phyloP scores from a whole-genome alignment of 1,284 basidiomycete species.

The Sporisorium scitamineum region DNA sequence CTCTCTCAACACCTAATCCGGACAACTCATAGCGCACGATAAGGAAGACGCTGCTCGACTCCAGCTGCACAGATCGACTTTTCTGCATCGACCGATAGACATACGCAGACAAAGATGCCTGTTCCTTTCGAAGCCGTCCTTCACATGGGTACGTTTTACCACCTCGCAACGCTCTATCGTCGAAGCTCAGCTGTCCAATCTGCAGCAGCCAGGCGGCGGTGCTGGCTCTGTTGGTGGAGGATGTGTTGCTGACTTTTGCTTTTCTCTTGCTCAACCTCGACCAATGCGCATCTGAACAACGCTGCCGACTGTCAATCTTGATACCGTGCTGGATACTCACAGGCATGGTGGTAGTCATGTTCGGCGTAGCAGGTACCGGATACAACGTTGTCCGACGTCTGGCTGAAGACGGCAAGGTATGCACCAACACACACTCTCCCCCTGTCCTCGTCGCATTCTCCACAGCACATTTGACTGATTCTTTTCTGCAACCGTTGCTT shows the following conservation, averaged over 20 bases:
- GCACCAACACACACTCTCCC: constrained; percentile 6
- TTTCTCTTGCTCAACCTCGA: not conserved
- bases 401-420: constrained; percentile 68
- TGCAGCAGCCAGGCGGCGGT: too few species aligned
- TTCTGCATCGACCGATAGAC: not conserved
- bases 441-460: not conserved
- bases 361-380: constrained; percentile 68
- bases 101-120: constrained; percentile 59
- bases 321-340: not conserved
- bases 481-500: not conserved
- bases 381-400: constrained; percentile 62
- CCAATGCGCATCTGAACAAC: too few species aligned
- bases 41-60: not conserved
- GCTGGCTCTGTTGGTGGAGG: not conserved
- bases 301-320: not conserved
- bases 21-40: not conserved
- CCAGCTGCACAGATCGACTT: not conserved
- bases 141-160: constrained; percentile 59
- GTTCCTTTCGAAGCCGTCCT: constrained; percentile 68
- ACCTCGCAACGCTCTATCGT: not conserved
- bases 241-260: not conserved
- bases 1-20: not conserved
- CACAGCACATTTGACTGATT: too few species aligned
- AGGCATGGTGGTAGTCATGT: constrained; percentile 67
- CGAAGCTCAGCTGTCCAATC: not conserved